Base-by-base conservation (phyloP, 176 grass and related monocot genomes). In the Chloris gayana region DNA sequence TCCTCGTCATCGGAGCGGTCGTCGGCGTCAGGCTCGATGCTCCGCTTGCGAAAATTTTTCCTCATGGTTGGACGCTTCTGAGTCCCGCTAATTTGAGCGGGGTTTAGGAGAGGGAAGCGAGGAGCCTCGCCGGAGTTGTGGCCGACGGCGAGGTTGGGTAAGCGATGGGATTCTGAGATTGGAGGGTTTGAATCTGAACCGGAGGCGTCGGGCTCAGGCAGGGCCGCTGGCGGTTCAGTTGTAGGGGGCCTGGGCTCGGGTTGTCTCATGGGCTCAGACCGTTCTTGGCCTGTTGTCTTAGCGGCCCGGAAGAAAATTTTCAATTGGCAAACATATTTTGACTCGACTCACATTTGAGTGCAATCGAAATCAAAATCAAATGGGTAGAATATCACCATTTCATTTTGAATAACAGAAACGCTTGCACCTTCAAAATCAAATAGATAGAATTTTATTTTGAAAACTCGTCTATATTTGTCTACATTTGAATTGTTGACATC, bases 41-140 rank as follows among this genome's bases (percentile, higher is more conserved):
- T 51, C 81, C 93, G 72, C 84, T 95, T 95, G 42, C 93, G 93
- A 57, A 95, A 95, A 49, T 95, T 95, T 27, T 72, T 84, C 6
- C 27, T 35, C 87, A 89, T 89, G 67, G 57, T 81, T 31, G 58
- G n/a, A 11, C 24, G 24, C 3, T 25, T 63, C 26, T 69, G 44
- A 2, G 44, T 5, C 30, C 21, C 14, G 3, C 24, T 21, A 11
- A 64, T 57, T 50, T 19, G 14, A 31, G 15, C 37, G 17, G 24
- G 42, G 45, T 9, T 9, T 17, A 58, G 6, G 22, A 67, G 45
- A 53, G 35, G 33, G 30, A 29, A 21, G 70, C 21, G 65, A 35
- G 19, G 63, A 64, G 30, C 30, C 57, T 75, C 45, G 70, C 87
- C 73, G 78, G 87, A 70, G 66, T 4, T 24, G 65, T 45, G 13